Base-by-base conservation (phyloP, 192 early-diverging fungal species). In the Diversispora epigaea region DNA sequence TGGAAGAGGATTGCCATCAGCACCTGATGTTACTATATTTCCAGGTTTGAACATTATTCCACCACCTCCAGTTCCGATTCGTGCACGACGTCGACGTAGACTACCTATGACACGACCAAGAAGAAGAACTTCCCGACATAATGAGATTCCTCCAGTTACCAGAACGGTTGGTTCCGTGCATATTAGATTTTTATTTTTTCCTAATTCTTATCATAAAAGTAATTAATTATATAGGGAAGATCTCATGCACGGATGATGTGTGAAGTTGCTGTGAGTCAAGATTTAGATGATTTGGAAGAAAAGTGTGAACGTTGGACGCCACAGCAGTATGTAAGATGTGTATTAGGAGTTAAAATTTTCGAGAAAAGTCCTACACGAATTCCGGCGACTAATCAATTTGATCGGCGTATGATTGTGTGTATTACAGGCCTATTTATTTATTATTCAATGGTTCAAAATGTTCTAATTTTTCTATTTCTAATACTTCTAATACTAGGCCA, bases 141-240 rank as follows among this genome's bases (percentile, higher is more conserved):
- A 1, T 54, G 68, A 69, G 2, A 69, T 54, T 69, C 52, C 52
- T 6, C 47, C 68, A 55, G 68, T 54, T 69, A 4, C 6, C 25
- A 69, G 15, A 55, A 4, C 68, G 17, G 68, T 69, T 69, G 21
- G 49, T 69, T 69, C 68, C 39, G 68, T 6, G 22, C 68, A 50
- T 55, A 65, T 69, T 6, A 55, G 22, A 54, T 69, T 54, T 69
- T 49, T 50, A 49, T 10, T 49, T 49, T 49, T 56, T 4, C 3
- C 1, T 56, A 56, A 17, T 56, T 12, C 12, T 49, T 49, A 49
- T 10, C 1, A 12, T 49, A 49, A 49, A 49, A n/a, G n/a, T n/a
- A n/a, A n/a, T n/a, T 49, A 10, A 49, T 3, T 32, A 25, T 61
- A 9, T 39, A 19, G 4, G 22, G 39, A 61, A 61, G 58, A 4